Evolutionary conservation across 2,329 filamentous ascomycete species (phyloP).

Genomic region (Nemania serpens): DNA sequence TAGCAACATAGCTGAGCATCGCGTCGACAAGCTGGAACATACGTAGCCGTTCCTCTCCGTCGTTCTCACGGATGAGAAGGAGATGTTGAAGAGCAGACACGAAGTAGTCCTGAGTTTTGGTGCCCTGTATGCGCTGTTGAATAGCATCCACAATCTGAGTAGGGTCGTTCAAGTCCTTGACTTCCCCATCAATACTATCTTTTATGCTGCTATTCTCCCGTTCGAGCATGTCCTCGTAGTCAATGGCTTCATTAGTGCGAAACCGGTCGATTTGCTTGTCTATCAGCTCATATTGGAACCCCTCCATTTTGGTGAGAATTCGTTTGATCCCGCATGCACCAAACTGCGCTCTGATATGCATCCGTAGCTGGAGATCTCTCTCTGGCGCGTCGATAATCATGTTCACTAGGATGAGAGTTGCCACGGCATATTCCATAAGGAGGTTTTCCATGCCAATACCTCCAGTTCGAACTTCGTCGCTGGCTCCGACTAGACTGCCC

Average conservation of each 20-base stretch:
- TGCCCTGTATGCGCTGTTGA: slow-evolving; percentile 79
- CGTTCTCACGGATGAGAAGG: slow-evolving; percentile 87
- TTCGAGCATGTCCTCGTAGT: slow-evolving; percentile 97
- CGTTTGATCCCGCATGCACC: slow-evolving; percentile 94
- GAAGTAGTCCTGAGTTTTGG: slow-evolving; percentile 91
- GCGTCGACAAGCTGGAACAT: slow-evolving; percentile 98
- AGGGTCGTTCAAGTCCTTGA: slow-evolving; percentile 91
- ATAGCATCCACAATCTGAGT: slow-evolving; percentile 94
- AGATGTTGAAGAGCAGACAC: slow-evolving; percentile 94
- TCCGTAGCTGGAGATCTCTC: slow-evolving; percentile 84
- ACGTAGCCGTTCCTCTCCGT: slow-evolving; percentile 85
- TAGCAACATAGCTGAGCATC: slow-evolving; percentile 99
- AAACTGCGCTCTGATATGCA: slow-evolving; percentile 95
- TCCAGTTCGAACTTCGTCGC: slow-evolving; percentile 92
- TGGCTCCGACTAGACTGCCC: slow-evolving; percentile 95
- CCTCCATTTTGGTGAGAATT: slow-evolving; percentile 94
- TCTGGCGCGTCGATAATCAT: slow-evolving; percentile 94
- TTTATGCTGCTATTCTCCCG: slow-evolving; percentile 88
- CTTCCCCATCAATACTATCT: slow-evolving; percentile 82
- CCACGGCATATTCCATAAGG: slow-evolving; percentile 97
- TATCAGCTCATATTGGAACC: slow-evolving; percentile 96
- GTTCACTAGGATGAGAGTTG: slow-evolving; percentile 92
- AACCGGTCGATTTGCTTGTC: slow-evolving; percentile 98
- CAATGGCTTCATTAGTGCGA: slow-evolving; percentile 91
- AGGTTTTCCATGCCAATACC: slow-evolving; percentile 99